Base-by-base conservation (phyloP, 345 rosid species). In the Gossypioides kirkii region DNA sequence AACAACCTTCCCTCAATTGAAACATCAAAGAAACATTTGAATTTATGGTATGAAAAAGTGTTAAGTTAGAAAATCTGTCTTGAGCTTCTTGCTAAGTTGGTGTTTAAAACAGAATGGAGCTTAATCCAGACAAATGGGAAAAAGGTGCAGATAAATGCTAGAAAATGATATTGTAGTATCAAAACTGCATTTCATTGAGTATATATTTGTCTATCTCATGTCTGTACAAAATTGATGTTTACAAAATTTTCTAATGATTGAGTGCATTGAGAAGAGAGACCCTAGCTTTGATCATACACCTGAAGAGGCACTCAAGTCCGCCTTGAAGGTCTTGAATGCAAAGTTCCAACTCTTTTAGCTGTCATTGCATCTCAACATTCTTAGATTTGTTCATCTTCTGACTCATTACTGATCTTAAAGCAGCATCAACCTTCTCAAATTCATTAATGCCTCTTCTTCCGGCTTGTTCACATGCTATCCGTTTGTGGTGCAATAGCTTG, bases 321-420 rank as follows among this genome's bases (percentile, higher is more conserved):
- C 80, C 80, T 76, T 84, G 82, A 47, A 82, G 77, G 73, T 81
- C 80, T 62, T 77, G 82, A 77, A 87, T 70, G 79, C 20, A 45
- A 22, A 54, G 46, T 20, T 45, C 70, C 28, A 66, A 8, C 14
- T 45, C 8, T 2, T 45, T 36, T 71, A 82, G 58, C 61, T 77
- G 63, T 2, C 74, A 71, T 23, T 74, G 76, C 22, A 71, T 69
- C 4, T 71, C 17, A 14, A 54, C 60, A 43, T 56, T 22, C 10
- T 61, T 1, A 1, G 53, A 72, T 52, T 79, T 70, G 2, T 23
- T 49, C 0, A 61, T 55, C 36, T 71, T 55, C 20, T 62, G 0
- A 3, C 32, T 26, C 65, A 26, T 62, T 68, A 64, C n/a, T 16
- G n/a, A 67, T 70, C 77, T 62, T 9, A 80, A 67, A 41, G 69